A percentile compares a stretch with the other conserved stretches of the same genome.
phyloP scores from a whole-genome alignment of 208 protist species.

The Trypanosoma vivax region DNA sequence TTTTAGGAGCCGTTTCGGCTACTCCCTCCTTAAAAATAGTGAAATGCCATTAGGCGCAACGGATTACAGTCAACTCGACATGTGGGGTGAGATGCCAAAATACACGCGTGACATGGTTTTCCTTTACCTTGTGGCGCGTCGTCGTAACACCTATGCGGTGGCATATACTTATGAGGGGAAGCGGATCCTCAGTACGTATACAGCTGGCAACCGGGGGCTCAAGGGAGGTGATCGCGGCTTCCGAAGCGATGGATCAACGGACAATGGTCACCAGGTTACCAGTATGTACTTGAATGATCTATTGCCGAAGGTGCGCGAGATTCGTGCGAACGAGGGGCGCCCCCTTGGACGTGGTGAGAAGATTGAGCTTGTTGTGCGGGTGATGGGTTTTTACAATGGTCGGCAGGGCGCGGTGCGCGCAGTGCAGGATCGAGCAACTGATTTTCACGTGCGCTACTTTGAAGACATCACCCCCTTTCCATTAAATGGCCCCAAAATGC shows the following conservation, averaged over 20 bases:
- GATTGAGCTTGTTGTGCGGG: constrained; percentile 82
- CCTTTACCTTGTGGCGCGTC: constrained; percentile 77
- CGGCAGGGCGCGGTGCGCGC: constrained; percentile 82
- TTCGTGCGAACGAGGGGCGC: constrained; percentile 38
- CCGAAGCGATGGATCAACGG: constrained; percentile 70
- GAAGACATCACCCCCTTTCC: constrained; percentile 90
- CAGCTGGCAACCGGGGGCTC: constrained; percentile 79
- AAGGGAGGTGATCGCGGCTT: constrained; percentile 85
- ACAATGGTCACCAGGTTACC: constrained; percentile 84
- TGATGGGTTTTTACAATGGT: constrained; percentile 90
- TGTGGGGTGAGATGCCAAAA: constrained; percentile 88
- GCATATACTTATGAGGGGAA: constrained; percentile 80
- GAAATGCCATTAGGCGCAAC: constrained; percentile 21
- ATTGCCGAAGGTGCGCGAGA: constrained; percentile 66
- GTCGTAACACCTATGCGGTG: constrained; percentile 86
- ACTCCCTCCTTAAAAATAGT: constrained; percentile 60
- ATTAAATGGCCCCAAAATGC: constrained; percentile 86
- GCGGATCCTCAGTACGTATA: constrained; percentile 73
- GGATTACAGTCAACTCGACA: constrained; percentile 74
- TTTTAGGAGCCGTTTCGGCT: constrained; percentile 74
- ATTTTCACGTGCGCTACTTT: constrained; percentile 76
- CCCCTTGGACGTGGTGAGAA: constrained; percentile 63
- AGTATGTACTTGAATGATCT: constrained; percentile 85
- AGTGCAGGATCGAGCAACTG: constrained; percentile 69
- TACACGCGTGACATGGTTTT: constrained; percentile 81